These are phyloP conservation scores for Panaeolus cyanescens DNA, from an alignment of 768 basidiomycete genomes.

Conservation along the genomic window DNA sequence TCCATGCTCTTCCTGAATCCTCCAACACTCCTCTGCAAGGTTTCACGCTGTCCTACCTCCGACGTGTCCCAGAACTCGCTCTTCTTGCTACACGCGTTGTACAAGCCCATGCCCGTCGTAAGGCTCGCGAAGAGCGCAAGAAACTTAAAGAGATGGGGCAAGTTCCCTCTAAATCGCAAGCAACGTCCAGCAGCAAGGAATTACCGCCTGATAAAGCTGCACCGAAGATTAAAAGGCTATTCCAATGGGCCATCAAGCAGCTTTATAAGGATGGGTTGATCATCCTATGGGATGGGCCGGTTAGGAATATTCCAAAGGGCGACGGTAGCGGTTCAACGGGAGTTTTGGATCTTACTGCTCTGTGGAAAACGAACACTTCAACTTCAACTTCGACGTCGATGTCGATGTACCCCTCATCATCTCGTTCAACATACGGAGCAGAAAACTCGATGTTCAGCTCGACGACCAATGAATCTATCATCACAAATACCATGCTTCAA, in stretches of 20 bases:
- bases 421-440: slow-evolving; percentile 22
- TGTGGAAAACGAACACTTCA: slow-evolving; percentile 59
- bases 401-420: slow-evolving; percentile 4
- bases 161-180: slow-evolving; percentile 12
- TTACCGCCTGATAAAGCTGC: slow-evolving; percentile 26
- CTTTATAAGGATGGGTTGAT: slow-evolving; percentile 74
- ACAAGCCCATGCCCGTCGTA: slow-evolving; percentile 56
- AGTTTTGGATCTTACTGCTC: slow-evolving; percentile 20
- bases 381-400: slow-evolving; percentile 2
- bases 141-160: slow-evolving; percentile 34
- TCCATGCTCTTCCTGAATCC: not conserved
- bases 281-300: slow-evolving; percentile 71
- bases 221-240: slow-evolving; percentile 67
- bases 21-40: slow-evolving; percentile 33
- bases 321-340: slow-evolving; percentile 1
- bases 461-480: slow-evolving; percentile 9
- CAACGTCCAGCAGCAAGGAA: not conserved
- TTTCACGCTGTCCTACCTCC: slow-evolving; percentile 73
- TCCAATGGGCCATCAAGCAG: slow-evolving; percentile 62
- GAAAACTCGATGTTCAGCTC: slow-evolving; percentile 34
- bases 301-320: slow-evolving; percentile 31
- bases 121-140: slow-evolving; percentile 50
- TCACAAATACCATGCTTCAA: slow-evolving; percentile 8
- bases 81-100: slow-evolving; percentile 67
- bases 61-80: slow-evolving; percentile 74